Evolutionary conservation across 169 alveolate species (phyloP), one percentile per base, ranked within the genome.

Genomic region (Sarcocystis neurona): DNA sequence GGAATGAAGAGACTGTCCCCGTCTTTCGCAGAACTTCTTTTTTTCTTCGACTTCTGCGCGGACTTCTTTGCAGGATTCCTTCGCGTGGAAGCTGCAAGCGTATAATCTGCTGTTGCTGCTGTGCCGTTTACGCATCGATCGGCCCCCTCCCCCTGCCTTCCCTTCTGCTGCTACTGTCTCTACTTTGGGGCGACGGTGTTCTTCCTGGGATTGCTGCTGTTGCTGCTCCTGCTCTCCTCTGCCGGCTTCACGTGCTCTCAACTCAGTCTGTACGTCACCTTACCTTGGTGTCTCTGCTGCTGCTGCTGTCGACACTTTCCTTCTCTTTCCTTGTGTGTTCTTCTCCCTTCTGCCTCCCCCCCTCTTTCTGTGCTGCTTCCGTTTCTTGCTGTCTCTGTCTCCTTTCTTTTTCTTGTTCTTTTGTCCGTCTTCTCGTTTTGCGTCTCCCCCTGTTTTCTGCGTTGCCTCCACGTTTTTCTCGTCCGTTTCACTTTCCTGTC

Each of bases 401-500:
- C 30, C 66, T 53, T 53, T 53, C 66, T 53, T 53, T 12, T 53
- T 53, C 23, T 32, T 43, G 44, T 39, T 84, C 93, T 94, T 93
- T 95, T 97, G 53, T 93, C 95, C 68, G 99, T 97, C n/a, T n/a
- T n/a, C n/a, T n/a, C n/a, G 93, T 92, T 96, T n/a, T 96, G 90
- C 89, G 93, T 96, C 0, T 99, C 97, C 90, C 94, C 94, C 82
- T 94, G 90, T 48, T 63, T 23, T 63, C 10, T 12, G 12, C 8
- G 41, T 63, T 12, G 75, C 75, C 75, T 63, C 75, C 75, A 4
- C 37, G 39, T 34, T 23, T 63, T 20, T 15, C 34, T 70, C 44
- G 68, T 37, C 34, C 20, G n/a, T 39, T 77, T 43, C 0, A 5
- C 8, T 27, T 32, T 12, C 53, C 23, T 30, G n/a, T 27, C 50